These are phyloP conservation scores for Lactarius pseudohatsudake DNA, from an alignment of 768 basidiomycete genomes.

Conservation along the genomic window DNA sequence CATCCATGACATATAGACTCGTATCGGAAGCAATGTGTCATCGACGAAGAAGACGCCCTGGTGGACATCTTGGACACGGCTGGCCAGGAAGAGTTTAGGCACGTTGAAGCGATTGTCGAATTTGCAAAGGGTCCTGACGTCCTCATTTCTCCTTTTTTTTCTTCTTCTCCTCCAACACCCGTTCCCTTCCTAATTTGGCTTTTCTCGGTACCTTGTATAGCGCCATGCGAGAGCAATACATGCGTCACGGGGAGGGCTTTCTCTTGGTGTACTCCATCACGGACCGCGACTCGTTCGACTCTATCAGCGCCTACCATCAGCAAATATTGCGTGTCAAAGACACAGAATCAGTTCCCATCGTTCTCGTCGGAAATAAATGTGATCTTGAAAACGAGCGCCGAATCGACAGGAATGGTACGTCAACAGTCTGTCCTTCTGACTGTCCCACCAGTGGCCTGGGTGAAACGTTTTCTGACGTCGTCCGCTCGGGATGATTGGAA, in stretches of 20 bases:
- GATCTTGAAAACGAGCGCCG: conserved; percentile 94
- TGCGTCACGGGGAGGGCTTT: conserved; percentile 97
- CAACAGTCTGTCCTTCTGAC: conserved; percentile 1
- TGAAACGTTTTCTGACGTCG: not conserved
- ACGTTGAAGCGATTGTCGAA: conserved; percentile 34
- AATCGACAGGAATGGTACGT: conserved; percentile 86
- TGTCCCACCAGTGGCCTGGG: not conserved
- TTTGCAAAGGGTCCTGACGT: conserved; percentile 5
- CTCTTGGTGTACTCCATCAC: conserved; percentile 97
- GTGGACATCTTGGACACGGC: conserved; percentile 97
- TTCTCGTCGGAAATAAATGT: conserved; percentile 97
- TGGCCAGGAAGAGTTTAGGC: conserved; percentile 98
- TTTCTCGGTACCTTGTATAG: conserved; percentile 39
- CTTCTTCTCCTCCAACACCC: too few species aligned
- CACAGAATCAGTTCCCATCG: conserved; percentile 89
- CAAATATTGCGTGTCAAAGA: conserved; percentile 97
- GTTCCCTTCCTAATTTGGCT: not conserved
- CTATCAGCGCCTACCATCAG: conserved; percentile 92
- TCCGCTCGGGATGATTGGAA: not conserved
- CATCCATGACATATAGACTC: conserved; percentile 57
- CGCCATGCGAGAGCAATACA: conserved; percentile 98
- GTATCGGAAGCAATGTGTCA: conserved; percentile 94
- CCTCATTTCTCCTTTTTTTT: not conserved
- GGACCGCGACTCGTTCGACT: conserved; percentile 94
- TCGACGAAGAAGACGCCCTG: conserved; percentile 95